Conservation (phyloP, 495 filamentous ascomycete genomes). For the Sphaerosporella brunnea region DNA sequence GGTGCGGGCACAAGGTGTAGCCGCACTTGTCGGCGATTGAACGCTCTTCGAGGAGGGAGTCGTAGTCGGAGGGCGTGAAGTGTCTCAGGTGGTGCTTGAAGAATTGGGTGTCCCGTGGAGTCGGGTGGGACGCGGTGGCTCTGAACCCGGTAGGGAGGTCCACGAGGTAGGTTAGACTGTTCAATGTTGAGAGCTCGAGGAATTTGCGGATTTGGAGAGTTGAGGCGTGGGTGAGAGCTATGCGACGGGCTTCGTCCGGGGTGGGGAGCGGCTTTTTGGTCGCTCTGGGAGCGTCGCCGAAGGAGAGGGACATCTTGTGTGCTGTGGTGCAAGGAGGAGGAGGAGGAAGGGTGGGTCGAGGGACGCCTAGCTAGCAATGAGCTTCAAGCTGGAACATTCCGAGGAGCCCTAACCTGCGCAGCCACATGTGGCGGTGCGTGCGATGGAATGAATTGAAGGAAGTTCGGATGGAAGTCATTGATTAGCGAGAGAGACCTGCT, state of each 20-base stretch:
- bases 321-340: no score
- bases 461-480: no score
- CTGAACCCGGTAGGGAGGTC: slow-evolving; percentile 37
- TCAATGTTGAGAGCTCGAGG: slow-evolving; percentile 51
- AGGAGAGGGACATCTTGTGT: background rate
- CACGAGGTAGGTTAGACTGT: slow-evolving; percentile 47
- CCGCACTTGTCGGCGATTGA: slow-evolving; percentile 65
- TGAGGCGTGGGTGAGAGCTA: slow-evolving; percentile 63
- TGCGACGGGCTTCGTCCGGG: slow-evolving; percentile 34
- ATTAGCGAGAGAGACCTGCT: no score
- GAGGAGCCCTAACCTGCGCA: no score
- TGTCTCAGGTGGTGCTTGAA: slow-evolving; percentile 43
- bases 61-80: slow-evolving; percentile 79
- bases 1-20: slow-evolving; percentile 55
- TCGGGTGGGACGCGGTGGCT: slow-evolving; percentile 28
- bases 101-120: slow-evolving; percentile 2
- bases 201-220: slow-evolving; percentile 61
- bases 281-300: background rate
- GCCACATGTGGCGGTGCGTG: no score
- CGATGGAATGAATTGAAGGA: no score
- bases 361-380: no score
- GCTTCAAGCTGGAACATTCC: no score
- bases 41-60: slow-evolving; percentile 68
- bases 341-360: no score
- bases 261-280: slow-evolving; percentile 21